A percentile compares a stretch with the other conserved stretches of the same genome.
Conservation (phyloP, 208 protist genomes). For the Crithidia expoeki region DNA sequence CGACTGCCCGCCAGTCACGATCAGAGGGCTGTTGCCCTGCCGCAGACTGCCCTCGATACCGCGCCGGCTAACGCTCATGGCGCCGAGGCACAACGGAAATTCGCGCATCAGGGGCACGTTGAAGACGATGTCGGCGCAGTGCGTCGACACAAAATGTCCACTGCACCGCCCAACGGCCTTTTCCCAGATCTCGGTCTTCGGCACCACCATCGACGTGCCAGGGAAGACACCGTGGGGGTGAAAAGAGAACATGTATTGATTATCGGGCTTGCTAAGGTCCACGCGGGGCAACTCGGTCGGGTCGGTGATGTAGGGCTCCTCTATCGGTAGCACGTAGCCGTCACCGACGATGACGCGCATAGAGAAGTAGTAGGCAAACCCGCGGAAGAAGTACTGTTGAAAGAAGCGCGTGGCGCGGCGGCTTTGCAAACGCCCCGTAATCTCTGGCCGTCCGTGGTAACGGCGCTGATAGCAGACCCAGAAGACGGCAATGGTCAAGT, state of each 20-base stretch:
- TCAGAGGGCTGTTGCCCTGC: conserved; percentile 70
- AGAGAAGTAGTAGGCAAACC: conserved; percentile 66
- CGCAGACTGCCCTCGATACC: conserved; percentile 58
- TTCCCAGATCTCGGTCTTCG: conserved; percentile 64
- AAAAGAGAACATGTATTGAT: conserved; percentile 82
- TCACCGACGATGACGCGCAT: conserved; percentile 43
- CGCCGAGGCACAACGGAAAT: conserved; percentile 70
- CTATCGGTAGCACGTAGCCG: conserved; percentile 28
- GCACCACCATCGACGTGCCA: conserved; percentile 62
- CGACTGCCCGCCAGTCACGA: conserved; percentile 88
- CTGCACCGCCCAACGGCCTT: conserved; percentile 54
- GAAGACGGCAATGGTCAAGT: conserved; percentile 52
- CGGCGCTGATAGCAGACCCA: conserved; percentile 74
- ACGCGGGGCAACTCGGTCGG: conserved; percentile 24
- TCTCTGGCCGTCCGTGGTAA: conserved; percentile 55
- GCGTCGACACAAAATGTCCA: conserved; percentile 51
- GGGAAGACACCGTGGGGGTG: conserved; percentile 90
- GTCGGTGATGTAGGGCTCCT: conserved; percentile 25
- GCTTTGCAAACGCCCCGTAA: conserved; percentile 60
- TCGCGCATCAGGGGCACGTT: conserved; percentile 76
- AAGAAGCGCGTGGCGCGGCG: conserved; percentile 40
- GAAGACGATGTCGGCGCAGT: conserved; percentile 80
- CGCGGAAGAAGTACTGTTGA: conserved; percentile 59
- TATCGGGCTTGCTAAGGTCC: conserved; percentile 52
- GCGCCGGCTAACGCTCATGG: conserved; percentile 58